phyloP scores from a whole-genome alignment of 768 basidiomycete species.

The Chalciporus piperatus region DNA sequence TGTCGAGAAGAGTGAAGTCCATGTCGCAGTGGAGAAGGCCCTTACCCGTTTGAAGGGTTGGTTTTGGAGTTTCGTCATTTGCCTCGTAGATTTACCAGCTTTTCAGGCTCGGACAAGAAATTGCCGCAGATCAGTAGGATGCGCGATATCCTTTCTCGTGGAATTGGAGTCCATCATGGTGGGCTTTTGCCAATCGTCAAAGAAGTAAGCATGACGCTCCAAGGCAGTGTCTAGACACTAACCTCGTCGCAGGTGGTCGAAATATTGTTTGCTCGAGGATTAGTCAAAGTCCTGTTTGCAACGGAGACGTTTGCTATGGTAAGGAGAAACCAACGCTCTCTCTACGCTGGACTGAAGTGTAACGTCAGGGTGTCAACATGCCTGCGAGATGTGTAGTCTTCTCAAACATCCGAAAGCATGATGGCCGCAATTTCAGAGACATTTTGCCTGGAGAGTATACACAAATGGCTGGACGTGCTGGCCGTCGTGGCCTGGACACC shows the following conservation, averaged over 20 bases:
- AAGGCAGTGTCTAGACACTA: neutral
- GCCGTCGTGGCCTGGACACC: conserved; percentile 89
- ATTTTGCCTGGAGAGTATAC: conserved; percentile 93
- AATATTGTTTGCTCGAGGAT: conserved; percentile 89
- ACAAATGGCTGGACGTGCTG: conserved; percentile 98
- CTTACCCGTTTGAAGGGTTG: conserved; percentile 86
- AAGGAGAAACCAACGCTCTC: conserved; percentile 12
- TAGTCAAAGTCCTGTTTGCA: conserved; percentile 96
- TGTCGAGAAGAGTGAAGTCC: conserved; percentile 95
- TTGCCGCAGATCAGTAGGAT: conserved; percentile 92
- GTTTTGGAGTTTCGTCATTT: conserved; percentile 1
- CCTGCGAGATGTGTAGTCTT: conserved; percentile 97
- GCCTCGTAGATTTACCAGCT: conserved; percentile 2
- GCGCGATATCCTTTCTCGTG: conserved; percentile 83
- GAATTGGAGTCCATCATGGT: conserved; percentile 97
- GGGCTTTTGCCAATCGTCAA: conserved; percentile 95
- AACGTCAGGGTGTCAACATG: conserved; percentile 93
- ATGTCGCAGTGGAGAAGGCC: conserved; percentile 91
- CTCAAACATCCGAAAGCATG: conserved; percentile 92
- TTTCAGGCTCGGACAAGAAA: conserved; percentile 81
- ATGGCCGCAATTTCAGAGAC: conserved; percentile 88
- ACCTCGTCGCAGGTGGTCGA: conserved; percentile 73
- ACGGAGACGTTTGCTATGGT: conserved; percentile 99
- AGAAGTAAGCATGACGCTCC: conserved; percentile 55
- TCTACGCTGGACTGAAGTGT: conserved; percentile 6